phyloP scores from a whole-genome alignment of 345 rosid genomes.

The Lumnitzera racemosa region DNA sequence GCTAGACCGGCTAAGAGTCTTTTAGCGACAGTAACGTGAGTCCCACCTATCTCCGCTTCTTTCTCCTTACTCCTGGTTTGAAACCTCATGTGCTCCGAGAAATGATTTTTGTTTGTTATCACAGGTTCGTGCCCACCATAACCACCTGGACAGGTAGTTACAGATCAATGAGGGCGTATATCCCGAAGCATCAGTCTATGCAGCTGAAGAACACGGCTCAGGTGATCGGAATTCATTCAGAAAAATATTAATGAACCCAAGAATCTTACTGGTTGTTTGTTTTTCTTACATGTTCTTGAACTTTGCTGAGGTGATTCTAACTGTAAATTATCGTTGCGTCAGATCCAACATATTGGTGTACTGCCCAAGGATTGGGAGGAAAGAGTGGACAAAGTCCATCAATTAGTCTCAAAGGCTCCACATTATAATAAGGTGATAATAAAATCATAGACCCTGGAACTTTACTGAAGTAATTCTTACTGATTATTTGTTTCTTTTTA shows the following conservation, averaged over 20 bases:
- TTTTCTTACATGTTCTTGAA: background rate
- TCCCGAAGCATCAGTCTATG: conserved; percentile 74
- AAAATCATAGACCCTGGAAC: background rate
- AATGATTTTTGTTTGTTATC: conserved; percentile 2
- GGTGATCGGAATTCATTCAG: conserved; percentile 21
- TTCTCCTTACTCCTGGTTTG: background rate
- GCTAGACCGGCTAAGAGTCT: conserved; percentile 48
- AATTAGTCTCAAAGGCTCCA: conserved; percentile 58
- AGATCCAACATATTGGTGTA: conserved; percentile 61
- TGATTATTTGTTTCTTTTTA: background rate
- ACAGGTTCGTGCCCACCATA: conserved; percentile 75
- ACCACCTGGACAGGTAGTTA: conserved; percentile 80
- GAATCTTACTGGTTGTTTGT: background rate
- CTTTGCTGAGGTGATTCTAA: background rate
- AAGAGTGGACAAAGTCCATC: conserved; percentile 49
- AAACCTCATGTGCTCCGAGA: background rate
- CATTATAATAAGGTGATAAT: conserved; percentile 56
- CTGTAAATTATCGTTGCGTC: conserved; percentile 3
- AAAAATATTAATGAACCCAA: background rate
- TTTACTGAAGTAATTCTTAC: background rate
- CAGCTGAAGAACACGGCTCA: conserved; percentile 51
- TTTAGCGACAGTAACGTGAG: conserved; percentile 67
- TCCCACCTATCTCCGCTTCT: conserved; percentile 4
- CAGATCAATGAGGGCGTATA: conserved; percentile 57
- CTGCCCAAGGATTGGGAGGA: conserved; percentile 61